Conservation (phyloP, 139 green algal genomes). For the Tetraselmis striata region DNA sequence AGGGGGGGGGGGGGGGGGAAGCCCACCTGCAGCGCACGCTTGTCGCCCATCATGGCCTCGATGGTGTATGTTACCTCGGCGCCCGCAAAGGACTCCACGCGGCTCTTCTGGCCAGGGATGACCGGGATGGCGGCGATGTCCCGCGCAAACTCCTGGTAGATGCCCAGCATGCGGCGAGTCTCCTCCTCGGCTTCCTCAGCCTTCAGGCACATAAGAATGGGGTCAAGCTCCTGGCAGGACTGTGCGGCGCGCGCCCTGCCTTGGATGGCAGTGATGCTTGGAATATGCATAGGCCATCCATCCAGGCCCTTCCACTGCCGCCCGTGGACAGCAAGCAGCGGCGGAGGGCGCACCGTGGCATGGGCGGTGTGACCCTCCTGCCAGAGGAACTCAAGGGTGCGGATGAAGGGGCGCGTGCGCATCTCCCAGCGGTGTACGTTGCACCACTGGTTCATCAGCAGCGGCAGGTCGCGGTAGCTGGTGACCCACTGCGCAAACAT, state of each 20-base stretch:
- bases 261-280: too few species aligned
- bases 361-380: constrained; percentile 98
- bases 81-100: constrained; percentile 78
- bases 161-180: constrained; percentile 60
- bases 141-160: constrained; percentile 70
- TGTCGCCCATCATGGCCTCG: constrained; percentile 98
- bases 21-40: constrained; percentile 48
- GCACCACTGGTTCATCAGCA: constrained; percentile 97
- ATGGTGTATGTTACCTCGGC: constrained; percentile 95
- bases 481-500: constrained; percentile 93
- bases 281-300: too few species aligned
- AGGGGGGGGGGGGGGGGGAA: background rate
- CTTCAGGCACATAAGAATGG: constrained; percentile 2
- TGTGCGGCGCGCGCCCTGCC: too few species aligned
- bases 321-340: too few species aligned
- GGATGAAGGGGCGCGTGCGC: constrained; percentile 94
- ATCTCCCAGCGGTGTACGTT: constrained; percentile 99
- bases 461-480: constrained; percentile 89
- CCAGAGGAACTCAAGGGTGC: constrained; percentile 98
- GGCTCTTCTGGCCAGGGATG: constrained; percentile 84
- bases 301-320: too few species aligned
- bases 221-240: too few species aligned
- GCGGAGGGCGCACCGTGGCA: constrained; percentile 45
- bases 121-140: constrained; percentile 87
- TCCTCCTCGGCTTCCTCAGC: constrained; percentile 87